A percentile compares a stretch with the other conserved stretches of the same genome.
phyloP scores from a whole-genome alignment of 495 filamentous ascomycete genomes.

The Hypomontagnella monticulosa region DNA sequence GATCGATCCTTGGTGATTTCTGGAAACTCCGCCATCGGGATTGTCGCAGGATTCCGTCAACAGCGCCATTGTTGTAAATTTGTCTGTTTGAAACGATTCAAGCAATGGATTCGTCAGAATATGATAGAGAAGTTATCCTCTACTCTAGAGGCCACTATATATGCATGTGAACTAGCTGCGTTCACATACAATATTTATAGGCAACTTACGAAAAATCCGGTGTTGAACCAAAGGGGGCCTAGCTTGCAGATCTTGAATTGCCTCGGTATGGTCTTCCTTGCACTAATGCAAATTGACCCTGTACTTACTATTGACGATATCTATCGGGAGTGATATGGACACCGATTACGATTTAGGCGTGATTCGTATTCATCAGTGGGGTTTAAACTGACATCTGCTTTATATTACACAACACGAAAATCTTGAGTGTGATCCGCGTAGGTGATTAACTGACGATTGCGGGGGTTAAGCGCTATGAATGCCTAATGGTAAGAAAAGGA shows the following conservation, averaged over 20 bases:
- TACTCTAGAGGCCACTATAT: neutral
- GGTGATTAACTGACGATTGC: neutral
- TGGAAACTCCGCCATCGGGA: conserved; percentile 32
- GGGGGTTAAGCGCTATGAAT: neutral
- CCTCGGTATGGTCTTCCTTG: conserved; percentile 8
- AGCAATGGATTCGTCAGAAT: neutral
- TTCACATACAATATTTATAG: neutral
- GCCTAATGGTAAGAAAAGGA: neutral
- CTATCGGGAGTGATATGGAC: neutral
- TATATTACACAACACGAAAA: conserved; percentile 2
- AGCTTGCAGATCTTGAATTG: conserved; percentile 14
- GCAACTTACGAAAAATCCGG: neutral
- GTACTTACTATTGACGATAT: conserved; percentile 6
- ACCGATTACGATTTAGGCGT: neutral
- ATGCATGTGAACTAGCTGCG: neutral
- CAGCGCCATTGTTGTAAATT: conserved; percentile 3
- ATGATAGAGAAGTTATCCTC: neutral
- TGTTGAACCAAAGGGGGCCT: conserved; percentile 6
- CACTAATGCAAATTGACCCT: conserved; percentile 3
- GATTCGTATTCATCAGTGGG: neutral
- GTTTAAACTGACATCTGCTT: conserved; percentile 2
- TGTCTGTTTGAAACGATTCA: neutral
- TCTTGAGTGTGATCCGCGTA: conserved; percentile 1
- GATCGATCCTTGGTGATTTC: conserved; percentile 21
- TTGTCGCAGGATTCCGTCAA: conserved; percentile 26